phyloP scores from a whole-genome alignment of 495 filamentous ascomycete species.

The Elaphomyces granulatus region DNA sequence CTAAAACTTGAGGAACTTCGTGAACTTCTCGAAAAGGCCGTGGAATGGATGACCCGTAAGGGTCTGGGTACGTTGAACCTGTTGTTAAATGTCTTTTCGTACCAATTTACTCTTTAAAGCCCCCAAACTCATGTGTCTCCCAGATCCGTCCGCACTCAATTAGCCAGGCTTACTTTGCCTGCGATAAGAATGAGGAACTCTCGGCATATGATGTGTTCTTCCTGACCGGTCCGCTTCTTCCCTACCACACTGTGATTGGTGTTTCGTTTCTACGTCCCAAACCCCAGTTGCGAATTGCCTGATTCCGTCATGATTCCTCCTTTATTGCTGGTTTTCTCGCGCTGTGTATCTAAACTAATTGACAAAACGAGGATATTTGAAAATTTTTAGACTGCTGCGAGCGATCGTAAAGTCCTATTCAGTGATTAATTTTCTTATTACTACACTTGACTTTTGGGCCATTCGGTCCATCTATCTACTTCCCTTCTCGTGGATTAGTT shows the following conservation, averaged over 20 bases:
- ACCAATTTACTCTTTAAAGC: constrained; percentile 1
- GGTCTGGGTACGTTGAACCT: no score
- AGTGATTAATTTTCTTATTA: no score
- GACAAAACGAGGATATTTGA: constrained; percentile 21
- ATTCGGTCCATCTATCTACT: no score
- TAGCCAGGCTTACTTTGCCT: constrained; percentile 97
- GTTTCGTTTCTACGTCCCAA: constrained; percentile 4
- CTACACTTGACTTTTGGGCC: no score
- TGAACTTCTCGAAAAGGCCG: no score
- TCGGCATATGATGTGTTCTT: constrained; percentile 97
- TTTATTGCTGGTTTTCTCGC: constrained; percentile 13
- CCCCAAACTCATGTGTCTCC: constrained; percentile 14
- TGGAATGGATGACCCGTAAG: no score
- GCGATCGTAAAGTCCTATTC: no score
- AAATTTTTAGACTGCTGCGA: no score
- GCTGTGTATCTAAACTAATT: constrained; percentile 23
- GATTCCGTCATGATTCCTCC: constrained; percentile 3
- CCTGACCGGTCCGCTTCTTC: no score
- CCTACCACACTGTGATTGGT: no score
- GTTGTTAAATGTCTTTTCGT: constrained; percentile 32
- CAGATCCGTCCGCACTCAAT: constrained; percentile 83
- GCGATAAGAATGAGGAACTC: constrained; percentile 97
- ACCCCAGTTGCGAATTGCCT: constrained; percentile 4
- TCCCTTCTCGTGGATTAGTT: no score
- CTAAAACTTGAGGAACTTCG: no score